Evolutionary conservation across 164 flowering plant genomes (phyloP).

Genomic region (Umbellularia californica): DNA sequence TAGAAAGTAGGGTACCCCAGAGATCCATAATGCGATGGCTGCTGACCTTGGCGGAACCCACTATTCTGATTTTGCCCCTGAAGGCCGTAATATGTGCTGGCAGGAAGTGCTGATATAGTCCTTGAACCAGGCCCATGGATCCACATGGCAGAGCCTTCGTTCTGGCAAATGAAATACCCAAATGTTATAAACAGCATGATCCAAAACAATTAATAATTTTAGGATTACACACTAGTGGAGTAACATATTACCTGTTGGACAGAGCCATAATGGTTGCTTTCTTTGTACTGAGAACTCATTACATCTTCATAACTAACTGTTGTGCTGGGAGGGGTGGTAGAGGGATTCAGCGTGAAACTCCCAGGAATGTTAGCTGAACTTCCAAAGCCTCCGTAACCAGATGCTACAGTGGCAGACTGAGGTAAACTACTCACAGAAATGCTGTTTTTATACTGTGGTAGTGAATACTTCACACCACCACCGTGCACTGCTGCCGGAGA

Average conservation of each 20-base stretch:
- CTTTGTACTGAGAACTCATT: conserved; percentile 85
- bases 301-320: conserved; percentile 72
- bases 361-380: conserved; percentile 62
- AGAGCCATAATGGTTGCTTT: conserved; percentile 53
- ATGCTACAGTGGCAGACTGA: conserved; percentile 62
- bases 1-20: conserved; percentile 78
- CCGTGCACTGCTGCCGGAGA: conserved; percentile 64
- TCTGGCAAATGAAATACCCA: conserved; percentile 27
- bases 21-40: conserved; percentile 64
- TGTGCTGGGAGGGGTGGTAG: conserved; percentile 56
- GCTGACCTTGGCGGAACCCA: conserved; percentile 78
- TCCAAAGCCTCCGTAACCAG: conserved; percentile 84
- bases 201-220: not conserved
- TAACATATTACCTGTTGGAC: conserved; percentile 53
- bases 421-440: conserved; percentile 73
- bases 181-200: no score
- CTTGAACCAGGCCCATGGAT: conserved; percentile 78
- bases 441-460: conserved; percentile 81
- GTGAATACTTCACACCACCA: conserved; percentile 35
- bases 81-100: conserved; percentile 64
- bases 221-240: not conserved
- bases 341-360: conserved; percentile 58
- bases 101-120: conserved; percentile 65
- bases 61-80: conserved; percentile 56
- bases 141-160: conserved; percentile 71